A percentile compares a stretch with the other conserved stretches of the same genome.
Evolutionary conservation across 768 basidiomycete genomes (phyloP).

Genomic region (Heimioporus sp.): DNA sequence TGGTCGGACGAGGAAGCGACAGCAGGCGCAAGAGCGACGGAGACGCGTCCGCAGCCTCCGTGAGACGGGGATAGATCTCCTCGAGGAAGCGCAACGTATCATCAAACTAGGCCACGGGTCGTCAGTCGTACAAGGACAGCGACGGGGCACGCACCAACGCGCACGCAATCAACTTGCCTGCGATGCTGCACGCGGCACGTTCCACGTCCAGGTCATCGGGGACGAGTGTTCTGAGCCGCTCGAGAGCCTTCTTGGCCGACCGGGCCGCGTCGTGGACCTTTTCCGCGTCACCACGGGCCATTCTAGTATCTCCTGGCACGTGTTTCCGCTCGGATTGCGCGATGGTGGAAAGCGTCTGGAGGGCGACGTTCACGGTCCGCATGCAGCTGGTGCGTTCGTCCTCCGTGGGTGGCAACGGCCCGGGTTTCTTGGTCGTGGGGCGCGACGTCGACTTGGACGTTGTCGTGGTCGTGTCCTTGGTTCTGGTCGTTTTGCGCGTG

Average conservation of each 20-base stretch:
- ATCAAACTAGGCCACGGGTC: constrained; percentile 45
- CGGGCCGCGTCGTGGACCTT: constrained; percentile 32
- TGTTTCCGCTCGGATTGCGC: constrained; percentile 64
- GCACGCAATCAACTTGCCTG: constrained; percentile 63
- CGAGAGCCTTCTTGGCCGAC: constrained; percentile 45
- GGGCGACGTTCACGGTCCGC: constrained; percentile 61
- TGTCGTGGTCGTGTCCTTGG: constrained; percentile 4
- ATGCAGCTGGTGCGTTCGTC: constrained; percentile 48
- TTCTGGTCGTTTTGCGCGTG: constrained; percentile 13
- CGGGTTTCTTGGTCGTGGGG: constrained; percentile 28
- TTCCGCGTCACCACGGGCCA: constrained; percentile 24
- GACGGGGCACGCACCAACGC: constrained; percentile 58
- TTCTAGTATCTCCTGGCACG: constrained; percentile 22
- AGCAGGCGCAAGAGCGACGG: constrained; percentile 29
- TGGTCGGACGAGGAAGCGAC: constrained; percentile 43
- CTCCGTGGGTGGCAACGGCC: constrained; percentile 21
- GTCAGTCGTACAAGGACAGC: neutral
- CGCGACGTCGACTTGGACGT: constrained; percentile 19
- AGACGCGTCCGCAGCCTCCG: neutral
- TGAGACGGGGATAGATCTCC: constrained; percentile 46
- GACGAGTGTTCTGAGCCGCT: constrained; percentile 42
- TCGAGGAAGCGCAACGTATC: constrained; percentile 43
- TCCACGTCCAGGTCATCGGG: constrained; percentile 63
- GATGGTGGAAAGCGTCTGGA: constrained; percentile 52
- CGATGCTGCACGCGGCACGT: constrained; percentile 64